Conservation (phyloP, 2,329 filamentous ascomycete species). For the Atkinsonella texensis region DNA sequence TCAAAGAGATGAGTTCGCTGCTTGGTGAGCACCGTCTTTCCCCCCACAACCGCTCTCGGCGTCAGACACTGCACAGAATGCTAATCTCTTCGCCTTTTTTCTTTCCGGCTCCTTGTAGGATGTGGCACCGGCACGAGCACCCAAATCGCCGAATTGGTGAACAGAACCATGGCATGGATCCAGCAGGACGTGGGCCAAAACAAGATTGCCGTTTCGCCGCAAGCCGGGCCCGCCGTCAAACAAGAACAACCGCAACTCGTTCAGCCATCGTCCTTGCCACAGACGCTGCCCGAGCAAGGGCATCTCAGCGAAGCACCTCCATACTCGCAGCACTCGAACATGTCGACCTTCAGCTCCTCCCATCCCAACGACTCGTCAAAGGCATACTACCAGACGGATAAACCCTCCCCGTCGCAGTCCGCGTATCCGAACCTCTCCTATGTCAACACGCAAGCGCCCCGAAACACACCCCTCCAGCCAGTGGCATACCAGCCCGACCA, state of each 20-base stretch:
- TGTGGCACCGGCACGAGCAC: slow-evolving; percentile 30
- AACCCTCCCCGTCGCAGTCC: slow-evolving; percentile 14
- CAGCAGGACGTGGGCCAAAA: slow-evolving; percentile 34
- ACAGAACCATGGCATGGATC: slow-evolving; percentile 40
- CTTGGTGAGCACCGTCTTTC: slow-evolving; percentile 45
- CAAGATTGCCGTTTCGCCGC: slow-evolving; percentile 10
- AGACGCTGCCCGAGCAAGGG: slow-evolving; percentile 22
- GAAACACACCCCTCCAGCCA: neutral
- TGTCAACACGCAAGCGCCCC: slow-evolving; percentile 11
- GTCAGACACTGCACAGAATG: neutral
- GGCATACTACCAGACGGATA: slow-evolving; percentile 17
- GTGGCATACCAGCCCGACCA: slow-evolving; percentile 15
- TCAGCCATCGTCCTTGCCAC: slow-evolving; percentile 11
- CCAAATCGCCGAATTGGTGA: slow-evolving; percentile 35
- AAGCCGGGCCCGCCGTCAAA: slow-evolving; percentile 19
- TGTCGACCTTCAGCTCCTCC: slow-evolving; percentile 6
- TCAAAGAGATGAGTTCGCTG: slow-evolving; percentile 54
- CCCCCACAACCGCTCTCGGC: no score
- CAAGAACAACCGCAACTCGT: slow-evolving; percentile 23
- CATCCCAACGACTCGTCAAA: slow-evolving; percentile 15
- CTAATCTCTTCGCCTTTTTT: neutral
- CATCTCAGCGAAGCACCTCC: slow-evolving; percentile 12
- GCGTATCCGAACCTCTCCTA: slow-evolving; percentile 21
- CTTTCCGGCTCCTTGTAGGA: slow-evolving; percentile 22
- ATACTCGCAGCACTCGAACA: slow-evolving; percentile 15